phyloP scores from a whole-genome alignment of 768 basidiomycete species.

The Russula emetica region DNA sequence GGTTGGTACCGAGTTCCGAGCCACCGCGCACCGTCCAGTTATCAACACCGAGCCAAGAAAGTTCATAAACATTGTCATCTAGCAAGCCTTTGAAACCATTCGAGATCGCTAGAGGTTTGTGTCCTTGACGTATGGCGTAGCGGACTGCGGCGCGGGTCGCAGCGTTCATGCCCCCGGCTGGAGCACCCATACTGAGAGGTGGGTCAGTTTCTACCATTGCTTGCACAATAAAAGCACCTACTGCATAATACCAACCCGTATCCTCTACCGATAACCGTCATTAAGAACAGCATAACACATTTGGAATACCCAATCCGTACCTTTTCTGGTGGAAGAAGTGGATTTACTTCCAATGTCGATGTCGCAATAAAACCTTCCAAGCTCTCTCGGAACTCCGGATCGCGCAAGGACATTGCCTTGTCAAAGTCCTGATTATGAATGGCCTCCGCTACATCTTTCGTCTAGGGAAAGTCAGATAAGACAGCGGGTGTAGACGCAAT shows the following conservation, averaged over 20 bases:
- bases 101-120: slow-evolving; percentile 86
- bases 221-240: slow-evolving; percentile 38
- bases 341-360: slow-evolving; percentile 49
- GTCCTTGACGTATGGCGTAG: slow-evolving; percentile 89
- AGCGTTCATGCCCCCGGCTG: slow-evolving; percentile 98
- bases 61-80: slow-evolving; percentile 78
- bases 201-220: slow-evolving; percentile 17
- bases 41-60: slow-evolving; percentile 96
- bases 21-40: slow-evolving; percentile 95
- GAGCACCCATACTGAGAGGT: slow-evolving; percentile 77
- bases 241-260: slow-evolving; percentile 83
- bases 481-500: neutral
- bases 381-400: slow-evolving; percentile 86
- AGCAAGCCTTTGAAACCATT: slow-evolving; percentile 96
- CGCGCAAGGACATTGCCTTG: slow-evolving; percentile 82
- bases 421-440: slow-evolving; percentile 80
- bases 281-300: neutral
- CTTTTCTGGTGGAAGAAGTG: slow-evolving; percentile 34
- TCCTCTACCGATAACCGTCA: slow-evolving; percentile 44
- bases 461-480: slow-evolving; percentile 45
- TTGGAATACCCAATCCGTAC: slow-evolving; percentile 24
- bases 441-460: slow-evolving; percentile 77
- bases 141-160: slow-evolving; percentile 92
- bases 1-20: slow-evolving; percentile 96
- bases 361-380: slow-evolving; percentile 80